Evolutionary conservation across 2,329 filamentous ascomycete genomes (phyloP).

Genomic region (Phyllosticta citrichinensis): DNA sequence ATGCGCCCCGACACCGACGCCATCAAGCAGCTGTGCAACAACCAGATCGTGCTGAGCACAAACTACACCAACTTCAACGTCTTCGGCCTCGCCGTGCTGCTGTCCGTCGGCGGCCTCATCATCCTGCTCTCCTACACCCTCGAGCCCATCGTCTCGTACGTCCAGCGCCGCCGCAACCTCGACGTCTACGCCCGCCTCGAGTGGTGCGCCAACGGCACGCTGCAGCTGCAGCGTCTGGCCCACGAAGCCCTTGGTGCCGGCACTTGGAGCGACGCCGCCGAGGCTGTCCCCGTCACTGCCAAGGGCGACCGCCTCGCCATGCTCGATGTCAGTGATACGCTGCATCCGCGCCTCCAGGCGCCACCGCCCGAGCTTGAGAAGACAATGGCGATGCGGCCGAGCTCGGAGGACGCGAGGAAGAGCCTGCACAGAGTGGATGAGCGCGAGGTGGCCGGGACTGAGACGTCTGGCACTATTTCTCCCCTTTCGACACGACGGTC

Average conservation of each 20-base stretch:
- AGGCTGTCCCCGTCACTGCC: constrained; percentile 1
- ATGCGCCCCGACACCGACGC: background rate
- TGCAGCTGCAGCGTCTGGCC: constrained; percentile 11
- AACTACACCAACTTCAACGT: constrained; percentile 15
- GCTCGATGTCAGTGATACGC: constrained; percentile 1
- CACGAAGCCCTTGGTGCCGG: constrained; percentile 7
- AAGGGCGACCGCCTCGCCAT: background rate
- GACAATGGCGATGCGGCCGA: background rate
- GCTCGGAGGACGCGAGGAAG: constrained; percentile 1
- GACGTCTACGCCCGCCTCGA: constrained; percentile 13
- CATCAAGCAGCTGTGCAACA: constrained; percentile 1
- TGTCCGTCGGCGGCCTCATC: constrained; percentile 15
- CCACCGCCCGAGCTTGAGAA: background rate
- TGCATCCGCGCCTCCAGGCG: background rate
- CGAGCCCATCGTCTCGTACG: background rate
- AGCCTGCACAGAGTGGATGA: background rate
- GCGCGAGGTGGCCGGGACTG: background rate
- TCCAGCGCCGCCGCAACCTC: constrained; percentile 9
- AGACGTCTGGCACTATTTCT: background rate
- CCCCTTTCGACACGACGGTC: background rate
- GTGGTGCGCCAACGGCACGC: constrained; percentile 10
- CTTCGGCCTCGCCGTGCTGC: constrained; percentile 17
- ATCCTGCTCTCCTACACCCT: constrained; percentile 14
- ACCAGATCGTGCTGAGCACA: constrained; percentile 10
- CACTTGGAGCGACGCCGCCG: constrained; percentile 10